phyloP scores from a whole-genome alignment of 495 filamentous ascomycete genomes.

The Elaphomyces granulatus region DNA sequence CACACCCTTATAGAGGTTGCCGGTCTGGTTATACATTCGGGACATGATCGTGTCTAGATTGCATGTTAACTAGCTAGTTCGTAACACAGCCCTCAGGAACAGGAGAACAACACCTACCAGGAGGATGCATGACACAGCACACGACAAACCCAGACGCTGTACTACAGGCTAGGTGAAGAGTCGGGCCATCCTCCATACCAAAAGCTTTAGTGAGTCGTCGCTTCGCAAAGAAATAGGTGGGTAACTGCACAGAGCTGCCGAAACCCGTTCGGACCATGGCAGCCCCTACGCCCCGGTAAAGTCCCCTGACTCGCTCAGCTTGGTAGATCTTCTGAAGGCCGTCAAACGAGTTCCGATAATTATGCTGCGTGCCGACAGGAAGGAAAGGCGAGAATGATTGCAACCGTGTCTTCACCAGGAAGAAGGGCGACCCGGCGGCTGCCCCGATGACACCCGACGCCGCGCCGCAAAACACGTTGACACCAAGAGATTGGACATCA shows the following conservation, averaged over 20 bases:
- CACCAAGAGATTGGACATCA: constrained; percentile 60
- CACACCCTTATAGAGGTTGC: constrained; percentile 83
- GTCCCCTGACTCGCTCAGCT: constrained; percentile 60
- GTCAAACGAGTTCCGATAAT: constrained; percentile 74
- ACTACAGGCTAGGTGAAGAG: constrained; percentile 76
- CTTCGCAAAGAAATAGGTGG: constrained; percentile 98
- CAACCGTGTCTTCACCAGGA: constrained; percentile 93
- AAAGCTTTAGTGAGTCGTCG: constrained; percentile 62
- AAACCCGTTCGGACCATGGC: constrained; percentile 98
- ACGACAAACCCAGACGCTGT: constrained; percentile 90
- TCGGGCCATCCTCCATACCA: constrained; percentile 82
- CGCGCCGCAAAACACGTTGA: constrained; percentile 90
- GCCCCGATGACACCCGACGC: constrained; percentile 80
- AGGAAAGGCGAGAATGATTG: constrained; percentile 91
- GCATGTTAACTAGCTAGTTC: neutral
- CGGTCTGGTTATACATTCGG: constrained; percentile 96
- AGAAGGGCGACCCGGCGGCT: constrained; percentile 85
- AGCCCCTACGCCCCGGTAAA: constrained; percentile 81
- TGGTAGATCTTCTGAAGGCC: constrained; percentile 65
- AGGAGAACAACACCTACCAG: constrained; percentile 40
- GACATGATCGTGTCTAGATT: constrained; percentile 95
- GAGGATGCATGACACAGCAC: constrained; percentile 96
- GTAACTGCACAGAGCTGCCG: constrained; percentile 86
- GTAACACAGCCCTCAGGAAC: constrained; percentile 2
- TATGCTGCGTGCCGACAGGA: constrained; percentile 90